Conservation (phyloP, 108 stramenopile genomes). For the Seminavis robusta region DNA sequence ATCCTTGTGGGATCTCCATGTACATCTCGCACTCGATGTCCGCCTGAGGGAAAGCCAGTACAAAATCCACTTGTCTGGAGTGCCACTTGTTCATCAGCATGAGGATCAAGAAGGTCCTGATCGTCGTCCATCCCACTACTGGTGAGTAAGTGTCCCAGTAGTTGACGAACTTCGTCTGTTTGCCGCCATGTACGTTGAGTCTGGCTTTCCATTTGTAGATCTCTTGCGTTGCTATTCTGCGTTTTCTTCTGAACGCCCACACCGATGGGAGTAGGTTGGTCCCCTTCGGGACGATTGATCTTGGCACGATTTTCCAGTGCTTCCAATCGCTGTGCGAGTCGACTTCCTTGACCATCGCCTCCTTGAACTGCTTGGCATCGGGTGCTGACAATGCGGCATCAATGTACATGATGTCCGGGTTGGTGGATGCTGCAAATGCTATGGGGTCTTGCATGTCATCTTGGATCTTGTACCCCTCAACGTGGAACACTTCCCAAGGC, state of each 20-base stretch:
- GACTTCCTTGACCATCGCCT: slow-evolving; percentile 24
- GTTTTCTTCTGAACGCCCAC: slow-evolving; percentile 48
- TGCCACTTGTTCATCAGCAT: slow-evolving; percentile 22
- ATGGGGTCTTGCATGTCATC: no score
- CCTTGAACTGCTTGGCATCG: slow-evolving; percentile 15
- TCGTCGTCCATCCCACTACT: slow-evolving; percentile 35
- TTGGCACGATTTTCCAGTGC: slow-evolving; percentile 10
- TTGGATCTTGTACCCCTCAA: no score
- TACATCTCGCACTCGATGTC: slow-evolving; percentile 26
- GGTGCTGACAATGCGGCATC: slow-evolving; percentile 16
- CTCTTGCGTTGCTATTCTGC: slow-evolving; percentile 28
- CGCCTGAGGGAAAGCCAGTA: slow-evolving; percentile 45
- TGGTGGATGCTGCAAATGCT: slow-evolving; percentile 2
- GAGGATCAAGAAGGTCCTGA: slow-evolving; percentile 27
- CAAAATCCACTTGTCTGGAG: slow-evolving; percentile 40
- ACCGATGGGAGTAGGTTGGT: slow-evolving; percentile 32
- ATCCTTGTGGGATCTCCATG: slow-evolving; percentile 45
- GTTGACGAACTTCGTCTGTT: slow-evolving; percentile 19
- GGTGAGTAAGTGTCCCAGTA: slow-evolving; percentile 51
- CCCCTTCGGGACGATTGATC: slow-evolving; percentile 18
- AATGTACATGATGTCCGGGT: slow-evolving; percentile 20
- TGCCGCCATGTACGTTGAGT: slow-evolving; percentile 26
- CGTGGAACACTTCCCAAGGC: no score
- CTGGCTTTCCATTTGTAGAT: slow-evolving; percentile 28
- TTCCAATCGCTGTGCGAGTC: not conserved